Evolutionary conservation across 129 eudicot species (phyloP), one percentile per base, ranked within the genome.

Genomic region (Helianthus tuberosus): DNA sequence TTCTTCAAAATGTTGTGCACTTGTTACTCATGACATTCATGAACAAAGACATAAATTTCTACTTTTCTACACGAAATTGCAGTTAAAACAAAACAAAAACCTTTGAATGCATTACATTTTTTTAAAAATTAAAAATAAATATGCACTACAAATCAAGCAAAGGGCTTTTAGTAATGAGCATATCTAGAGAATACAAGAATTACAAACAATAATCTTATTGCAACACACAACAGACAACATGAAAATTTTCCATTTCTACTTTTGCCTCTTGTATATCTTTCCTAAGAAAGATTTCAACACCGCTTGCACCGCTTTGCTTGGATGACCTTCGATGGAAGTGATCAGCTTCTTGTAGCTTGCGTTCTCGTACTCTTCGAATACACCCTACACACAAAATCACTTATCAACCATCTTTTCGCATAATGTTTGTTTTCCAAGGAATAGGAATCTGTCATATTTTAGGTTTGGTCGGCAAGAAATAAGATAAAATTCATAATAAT

Each of bases 251-350:
- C 74, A 46, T 41, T 62, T 20, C 68, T 80, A 91, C 84, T 91
- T 91, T 66, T 84, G 90, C 90, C 97, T 86, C 90, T 91, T 84
- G 76, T 91, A 91, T 64, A 91, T 91, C 85, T 91, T 91, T 20
- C 85, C 96, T 77, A 91, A 78, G 89, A 91, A 91, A 13, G 93
- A 91, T 73, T 81, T 91, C 78, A 91, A 52, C 23, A 91, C 93
- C 60, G 88, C 92, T 71, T 91, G 97, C 41, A 91, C 92, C 3
- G 88, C 85, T 72, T 83, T 76, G 85, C 84, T 88, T 2, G 96
- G 89, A 85, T 84, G 96, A 61, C 84, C 83, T 79, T 91, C 97
- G 53, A 89, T 91, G n/a, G 87, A 82, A 6, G 74, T 84, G 55
- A 70, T 83, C 54, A 91, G 79, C 82, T 91, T 86, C 68, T 83